phyloP scores from a whole-genome alignment of 768 basidiomycete genomes.

The Suillus tomentosus region DNA sequence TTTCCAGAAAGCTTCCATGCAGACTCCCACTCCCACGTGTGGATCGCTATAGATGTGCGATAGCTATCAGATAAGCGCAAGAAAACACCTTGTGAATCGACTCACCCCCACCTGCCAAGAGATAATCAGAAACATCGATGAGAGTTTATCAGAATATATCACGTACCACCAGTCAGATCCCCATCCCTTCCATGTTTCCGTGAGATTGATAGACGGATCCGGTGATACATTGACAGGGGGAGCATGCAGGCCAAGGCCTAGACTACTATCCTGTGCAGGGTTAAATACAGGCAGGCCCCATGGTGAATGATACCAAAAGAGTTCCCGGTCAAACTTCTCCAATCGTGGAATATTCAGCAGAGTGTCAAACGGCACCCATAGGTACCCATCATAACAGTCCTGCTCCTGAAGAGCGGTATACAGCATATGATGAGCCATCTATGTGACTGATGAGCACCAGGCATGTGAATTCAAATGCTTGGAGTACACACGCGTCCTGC shows the following conservation, averaged over 20 bases:
- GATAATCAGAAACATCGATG: neutral
- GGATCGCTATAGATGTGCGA: slow-evolving; percentile 35
- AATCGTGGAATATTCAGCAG: slow-evolving; percentile 51
- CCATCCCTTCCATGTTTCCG: slow-evolving; percentile 44
- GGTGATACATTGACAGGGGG: slow-evolving; percentile 46
- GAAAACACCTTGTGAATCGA: slow-evolving; percentile 2
- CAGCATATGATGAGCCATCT: slow-evolving; percentile 57
- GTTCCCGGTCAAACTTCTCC: slow-evolving; percentile 44
- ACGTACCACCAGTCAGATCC: slow-evolving; percentile 46
- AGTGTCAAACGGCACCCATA: slow-evolving; percentile 56
- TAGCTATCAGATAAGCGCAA: slow-evolving; percentile 6
- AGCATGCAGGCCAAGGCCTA: slow-evolving; percentile 34
- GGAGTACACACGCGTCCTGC: slow-evolving; percentile 40
- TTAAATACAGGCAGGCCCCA: slow-evolving; percentile 46
- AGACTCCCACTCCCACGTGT: slow-evolving; percentile 45
- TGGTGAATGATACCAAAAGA: slow-evolving; percentile 54
- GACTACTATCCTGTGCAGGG: slow-evolving; percentile 29
- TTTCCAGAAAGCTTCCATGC: slow-evolving; percentile 43
- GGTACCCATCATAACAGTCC: slow-evolving; percentile 50
- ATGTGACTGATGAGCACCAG: slow-evolving; percentile 6
- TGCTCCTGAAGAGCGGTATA: slow-evolving; percentile 47
- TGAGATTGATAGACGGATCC: slow-evolving; percentile 38
- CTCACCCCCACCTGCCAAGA: slow-evolving; percentile 45
- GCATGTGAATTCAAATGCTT: neutral
- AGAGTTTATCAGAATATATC: neutral